Conservation (phyloP, 129 eudicot species). For the Dittrichia graveolens region DNA sequence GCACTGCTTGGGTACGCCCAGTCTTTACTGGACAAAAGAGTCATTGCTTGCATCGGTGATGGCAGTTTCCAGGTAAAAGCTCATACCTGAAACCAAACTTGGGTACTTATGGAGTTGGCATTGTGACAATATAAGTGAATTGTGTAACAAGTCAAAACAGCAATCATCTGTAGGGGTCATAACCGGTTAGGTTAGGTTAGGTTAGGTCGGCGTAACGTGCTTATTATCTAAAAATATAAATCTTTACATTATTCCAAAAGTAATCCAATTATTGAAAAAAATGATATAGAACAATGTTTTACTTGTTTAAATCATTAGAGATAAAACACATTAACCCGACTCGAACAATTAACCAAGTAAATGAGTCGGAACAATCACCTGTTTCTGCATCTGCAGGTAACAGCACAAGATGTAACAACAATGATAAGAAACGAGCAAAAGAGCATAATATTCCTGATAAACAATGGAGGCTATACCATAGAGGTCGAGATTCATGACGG, state of each 20-base stretch:
- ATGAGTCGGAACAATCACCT: neutral
- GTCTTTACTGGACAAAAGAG: constrained; percentile 51
- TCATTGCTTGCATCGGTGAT: constrained; percentile 58
- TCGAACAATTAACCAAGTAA: neutral
- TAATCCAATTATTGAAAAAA: too few relatives aligned
- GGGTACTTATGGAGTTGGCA: too few relatives aligned
- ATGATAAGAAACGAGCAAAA: constrained; percentile 53
- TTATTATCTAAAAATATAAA: neutral
- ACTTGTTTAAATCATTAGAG: neutral
- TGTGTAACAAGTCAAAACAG: neutral
- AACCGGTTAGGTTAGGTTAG: too few relatives aligned
- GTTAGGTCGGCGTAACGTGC: neutral
- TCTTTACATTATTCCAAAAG: too few relatives aligned
- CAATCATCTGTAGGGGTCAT: too few relatives aligned
- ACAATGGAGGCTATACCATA: constrained; percentile 62
- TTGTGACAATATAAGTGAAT: neutral
- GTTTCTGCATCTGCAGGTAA: constrained; percentile 30
- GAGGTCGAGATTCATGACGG: constrained; percentile 68
- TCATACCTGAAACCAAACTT: too few relatives aligned
- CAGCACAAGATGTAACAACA: constrained; percentile 56
- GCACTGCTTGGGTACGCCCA: constrained; percentile 70
- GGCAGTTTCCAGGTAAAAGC: constrained; percentile 54
- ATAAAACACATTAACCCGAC: neutral
- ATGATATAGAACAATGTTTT: too few relatives aligned
- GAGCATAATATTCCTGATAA: constrained; percentile 48